These are phyloP conservation scores for Aspergillus sclerotiicarbonarius DNA, from an alignment of 495 filamentous ascomycete genomes.

Conservation along the genomic window DNA sequence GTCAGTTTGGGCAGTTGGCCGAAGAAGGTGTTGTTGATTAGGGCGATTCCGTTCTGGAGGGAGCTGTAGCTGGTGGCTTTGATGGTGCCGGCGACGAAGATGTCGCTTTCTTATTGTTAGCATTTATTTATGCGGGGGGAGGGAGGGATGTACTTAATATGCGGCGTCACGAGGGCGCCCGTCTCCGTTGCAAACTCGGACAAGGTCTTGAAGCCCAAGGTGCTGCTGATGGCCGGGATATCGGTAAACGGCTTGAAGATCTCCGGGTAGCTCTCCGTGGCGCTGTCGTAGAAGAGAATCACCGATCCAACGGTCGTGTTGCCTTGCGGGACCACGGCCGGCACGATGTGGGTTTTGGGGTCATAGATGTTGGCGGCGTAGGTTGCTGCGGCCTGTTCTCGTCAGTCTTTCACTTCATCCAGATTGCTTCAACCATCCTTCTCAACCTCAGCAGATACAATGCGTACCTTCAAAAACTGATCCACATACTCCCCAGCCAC, in stretches of 20 bases:
- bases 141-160: slow-evolving; percentile 28
- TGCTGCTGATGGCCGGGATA: slow-evolving; percentile 32
- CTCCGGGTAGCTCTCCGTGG: slow-evolving; percentile 26
- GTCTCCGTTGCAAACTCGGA: slow-evolving; percentile 29
- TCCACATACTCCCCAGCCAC: slow-evolving; percentile 30
- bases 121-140: background rate
- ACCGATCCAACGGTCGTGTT: slow-evolving; percentile 29
- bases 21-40: slow-evolving; percentile 41
- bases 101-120: slow-evolving; percentile 20
- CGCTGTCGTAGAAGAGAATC: slow-evolving; percentile 40
- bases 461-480: slow-evolving; percentile 29
- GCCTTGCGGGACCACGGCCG: slow-evolving; percentile 28
- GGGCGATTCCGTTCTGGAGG: slow-evolving; percentile 29
- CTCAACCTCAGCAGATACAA: too few species aligned
- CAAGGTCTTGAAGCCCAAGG: slow-evolving; percentile 35
- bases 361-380: slow-evolving; percentile 32
- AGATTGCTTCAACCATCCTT: background rate
- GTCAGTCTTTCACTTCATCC: background rate
- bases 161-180: slow-evolving; percentile 24
- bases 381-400: slow-evolving; percentile 27
- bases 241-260: slow-evolving; percentile 38
- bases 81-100: slow-evolving; percentile 38
- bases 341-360: slow-evolving; percentile 34
- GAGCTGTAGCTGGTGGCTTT: slow-evolving; percentile 30
- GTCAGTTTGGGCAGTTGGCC: slow-evolving; percentile 30